Evolutionary conservation across 1,139 yeast species (phyloP), one percentile per base, ranked within the genome.

Genomic region (Pichia sp.): DNA sequence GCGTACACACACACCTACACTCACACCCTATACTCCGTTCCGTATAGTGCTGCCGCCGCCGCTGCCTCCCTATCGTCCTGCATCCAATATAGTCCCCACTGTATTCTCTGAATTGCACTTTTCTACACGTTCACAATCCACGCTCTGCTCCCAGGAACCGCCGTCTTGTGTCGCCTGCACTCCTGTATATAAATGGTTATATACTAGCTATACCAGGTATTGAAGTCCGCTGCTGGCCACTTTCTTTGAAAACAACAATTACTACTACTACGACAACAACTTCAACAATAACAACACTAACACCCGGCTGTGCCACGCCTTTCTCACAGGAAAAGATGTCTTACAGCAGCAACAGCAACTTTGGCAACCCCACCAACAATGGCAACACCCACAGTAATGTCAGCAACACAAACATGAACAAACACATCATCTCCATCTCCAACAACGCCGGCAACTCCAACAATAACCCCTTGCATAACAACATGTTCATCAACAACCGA

Each of bases 381-480:
- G n/a, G n/a, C 40, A 36, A 44, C 55, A 57, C 43, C n/a, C n/a
- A n/a, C n/a, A n/a, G n/a, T n/a, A n/a, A n/a, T n/a, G n/a, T 30
- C 55, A 54, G 29, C 59, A 57, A 44, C 55, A 57, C 43, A 45
- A 48, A 24, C 50, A 54, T 16, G 20, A 51, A 42, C 41, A 48
- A 38, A 6, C 10, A 36, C 40, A 36, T 12, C 40, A 36, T 12
- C 40, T 6, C 14, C 30, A 48, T 3, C 36, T 41, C 14, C 51
- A 51, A 12, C 46, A 48, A 31, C 55, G 48, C 20, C 49, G 53
- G 16, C 51, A 36, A 12, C 50, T 48, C n/a, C 7, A 36, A 36
- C 16, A 36, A 10, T 16, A 36, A 36, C 40, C 40, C 14, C 10
- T 5, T 36, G 12, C 24, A 45, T 30, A 38, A 45, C 24, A 53